Base-by-base conservation (phyloP, 768 basidiomycete genomes). In the Vararia minispora region DNA sequence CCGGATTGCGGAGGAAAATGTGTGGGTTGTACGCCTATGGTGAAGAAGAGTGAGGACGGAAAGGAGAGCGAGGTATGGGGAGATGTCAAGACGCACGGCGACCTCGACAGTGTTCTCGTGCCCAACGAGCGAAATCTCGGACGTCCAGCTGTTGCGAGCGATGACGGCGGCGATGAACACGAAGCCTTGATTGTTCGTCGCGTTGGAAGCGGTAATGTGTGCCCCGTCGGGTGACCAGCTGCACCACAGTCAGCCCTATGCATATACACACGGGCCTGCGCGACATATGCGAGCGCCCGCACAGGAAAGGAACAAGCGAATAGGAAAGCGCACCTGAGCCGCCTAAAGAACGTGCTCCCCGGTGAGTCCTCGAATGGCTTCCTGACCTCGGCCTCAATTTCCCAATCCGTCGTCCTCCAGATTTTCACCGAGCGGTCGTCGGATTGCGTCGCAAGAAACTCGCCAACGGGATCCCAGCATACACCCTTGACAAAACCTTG, bases 151-250 rank as follows among this genome's bases (percentile, higher is more conserved):
- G 33, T 79, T 81, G 23, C 92, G 71, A 0, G 85, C 81, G 45
- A 99, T 92, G 17, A 98, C 90, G 6, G 91, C 88, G 2, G 94
- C 95, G 30, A 97, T 94, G 56, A 98, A 99, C 5, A 98, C 92
- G 40, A 90, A 91, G 14, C 92, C 92, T 46, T 82, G 79, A 50
- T 87, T 88, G 56, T 97, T 98, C 36, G 91, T 97, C 2, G 92
- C 90, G 53, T 98, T 98, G 1, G 94, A 94, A 1, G 92, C 88
- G 4, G 91, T 95, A 43, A 99, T 89, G 54, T 95, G 90, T 2
- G 94, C 87, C n/a, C 95, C 95, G 53, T 98, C 95, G 2, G 95
- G 95, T 1, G 92, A 97, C 95, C 95, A 99, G 50, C 92, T 95
- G 44, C 6, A 45, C 9, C 41, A 34, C 24, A 35, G 34, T 41